These are phyloP conservation scores for Metschnikowia colocasiae DNA, from an alignment of 805 yeast species.

Conservation along the genomic window DNA sequence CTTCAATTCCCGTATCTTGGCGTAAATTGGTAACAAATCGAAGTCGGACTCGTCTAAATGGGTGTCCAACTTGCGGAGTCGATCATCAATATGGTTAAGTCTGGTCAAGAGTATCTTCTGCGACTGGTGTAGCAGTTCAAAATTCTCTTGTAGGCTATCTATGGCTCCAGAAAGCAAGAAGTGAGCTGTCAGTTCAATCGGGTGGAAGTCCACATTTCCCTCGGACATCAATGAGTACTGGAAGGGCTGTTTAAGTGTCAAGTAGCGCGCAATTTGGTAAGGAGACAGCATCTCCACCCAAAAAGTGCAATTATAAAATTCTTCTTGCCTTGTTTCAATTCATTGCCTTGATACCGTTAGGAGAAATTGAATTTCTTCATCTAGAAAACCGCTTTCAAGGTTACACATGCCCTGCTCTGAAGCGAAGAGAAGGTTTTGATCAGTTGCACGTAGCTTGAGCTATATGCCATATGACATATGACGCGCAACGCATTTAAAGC, in stretches of 20 bases:
- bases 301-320: not conserved
- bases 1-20: constrained; percentile 29
- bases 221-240: not conserved
- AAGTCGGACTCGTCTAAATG: constrained; percentile 20
- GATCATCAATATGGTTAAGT: constrained; percentile 39
- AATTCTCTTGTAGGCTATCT: constrained; percentile 47
- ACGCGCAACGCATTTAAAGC: constrained; percentile 1
- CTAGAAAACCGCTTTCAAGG: no score
- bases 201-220: constrained; percentile 43
- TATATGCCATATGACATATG: not conserved
- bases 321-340: not conserved
- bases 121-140: constrained; percentile 53
- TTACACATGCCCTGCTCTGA: no score
- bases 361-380: no score
- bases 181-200: constrained; percentile 58
- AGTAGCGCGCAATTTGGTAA: not conserved
- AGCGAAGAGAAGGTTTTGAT: no score
- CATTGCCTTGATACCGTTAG: not conserved
- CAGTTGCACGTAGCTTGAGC: not conserved
- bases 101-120: constrained; percentile 52
- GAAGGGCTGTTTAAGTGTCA: not conserved
- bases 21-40: constrained; percentile 20
- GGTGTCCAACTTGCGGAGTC: constrained; percentile 26
- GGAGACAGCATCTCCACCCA: no score
- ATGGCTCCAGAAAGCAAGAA: constrained; percentile 51